phyloP scores from a whole-genome alignment of 208 protist species.

The Balamuthia mandrillaris region DNA sequence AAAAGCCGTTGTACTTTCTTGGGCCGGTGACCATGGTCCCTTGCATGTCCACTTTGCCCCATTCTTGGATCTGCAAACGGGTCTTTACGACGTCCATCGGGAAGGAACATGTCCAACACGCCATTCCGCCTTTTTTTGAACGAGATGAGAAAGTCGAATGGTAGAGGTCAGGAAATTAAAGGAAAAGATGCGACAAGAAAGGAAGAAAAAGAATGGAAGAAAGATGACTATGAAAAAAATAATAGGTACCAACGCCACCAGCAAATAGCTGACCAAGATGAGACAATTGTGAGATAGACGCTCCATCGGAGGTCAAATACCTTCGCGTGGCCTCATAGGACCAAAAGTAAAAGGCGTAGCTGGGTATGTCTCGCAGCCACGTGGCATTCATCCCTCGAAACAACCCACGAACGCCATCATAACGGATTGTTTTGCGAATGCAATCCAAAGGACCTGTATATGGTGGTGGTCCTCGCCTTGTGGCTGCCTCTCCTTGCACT shows the following conservation, averaged over 20 bases:
- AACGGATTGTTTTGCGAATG: conserved; percentile 35
- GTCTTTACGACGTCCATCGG: conserved; percentile 23
- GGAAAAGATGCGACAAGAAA: too few species aligned
- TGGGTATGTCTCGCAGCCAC: conserved; percentile 37
- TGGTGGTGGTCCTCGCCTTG: not conserved
- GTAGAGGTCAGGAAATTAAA: too few species aligned
- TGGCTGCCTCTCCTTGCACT: not conserved
- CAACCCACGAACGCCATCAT: conserved; percentile 28
- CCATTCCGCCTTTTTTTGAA: conserved; percentile 13
- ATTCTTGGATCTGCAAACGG: conserved; percentile 12
- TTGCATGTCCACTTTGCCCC: too few species aligned
- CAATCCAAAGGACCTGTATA: conserved; percentile 55
- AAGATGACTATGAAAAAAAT: too few species aligned
- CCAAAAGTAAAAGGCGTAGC: conserved; percentile 47
- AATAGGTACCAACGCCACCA: too few species aligned
- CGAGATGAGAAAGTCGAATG: too few species aligned
- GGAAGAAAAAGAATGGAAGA: too few species aligned
- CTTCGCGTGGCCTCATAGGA: conserved; percentile 34
- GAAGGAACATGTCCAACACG: not conserved
- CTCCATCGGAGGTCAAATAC: too few species aligned
- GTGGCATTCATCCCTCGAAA: conserved; percentile 41
- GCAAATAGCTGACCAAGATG: too few species aligned
- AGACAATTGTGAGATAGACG: too few species aligned
- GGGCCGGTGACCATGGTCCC: too few species aligned
- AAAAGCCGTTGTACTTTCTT: not conserved